Conservation (phyloP, 1,284 basidiomycete species). For the Ceratobasidium sp. region DNA sequence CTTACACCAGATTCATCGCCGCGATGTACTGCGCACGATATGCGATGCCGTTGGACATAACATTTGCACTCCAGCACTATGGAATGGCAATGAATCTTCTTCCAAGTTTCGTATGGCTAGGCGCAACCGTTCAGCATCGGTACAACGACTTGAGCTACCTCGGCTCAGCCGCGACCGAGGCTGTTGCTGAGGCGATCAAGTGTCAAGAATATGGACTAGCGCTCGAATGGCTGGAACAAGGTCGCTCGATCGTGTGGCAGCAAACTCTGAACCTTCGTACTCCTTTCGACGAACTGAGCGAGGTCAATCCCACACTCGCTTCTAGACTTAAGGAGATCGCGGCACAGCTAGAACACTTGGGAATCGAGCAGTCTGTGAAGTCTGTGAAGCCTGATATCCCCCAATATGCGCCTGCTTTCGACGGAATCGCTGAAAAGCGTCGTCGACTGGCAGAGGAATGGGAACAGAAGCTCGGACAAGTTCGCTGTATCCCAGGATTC, state of each 20-base stretch:
- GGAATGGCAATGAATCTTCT: no score
- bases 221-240: slow-evolving; percentile 17
- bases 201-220: not conserved
- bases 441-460: slow-evolving; percentile 17
- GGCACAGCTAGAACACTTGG: not conserved
- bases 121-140: no score
- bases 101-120: no score
- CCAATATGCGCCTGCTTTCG: not conserved
- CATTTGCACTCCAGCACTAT: no score
- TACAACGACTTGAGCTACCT: no score
- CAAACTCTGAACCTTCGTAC: slow-evolving; percentile 10
- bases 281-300: not conserved
- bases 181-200: not conserved
- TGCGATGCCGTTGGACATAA: no score
- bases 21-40: no score
- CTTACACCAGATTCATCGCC: no score
- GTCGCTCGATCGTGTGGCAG: slow-evolving; percentile 2
- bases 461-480: not conserved
- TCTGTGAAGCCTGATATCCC: no score
- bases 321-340: not conserved
- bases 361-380: not conserved
- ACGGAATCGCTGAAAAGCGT: not conserved
- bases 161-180: not conserved
- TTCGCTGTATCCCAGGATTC: not conserved
- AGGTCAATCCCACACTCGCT: not conserved